phyloP scores from a whole-genome alignment of 179 eudicot species.

The Actinidia arguta region DNA sequence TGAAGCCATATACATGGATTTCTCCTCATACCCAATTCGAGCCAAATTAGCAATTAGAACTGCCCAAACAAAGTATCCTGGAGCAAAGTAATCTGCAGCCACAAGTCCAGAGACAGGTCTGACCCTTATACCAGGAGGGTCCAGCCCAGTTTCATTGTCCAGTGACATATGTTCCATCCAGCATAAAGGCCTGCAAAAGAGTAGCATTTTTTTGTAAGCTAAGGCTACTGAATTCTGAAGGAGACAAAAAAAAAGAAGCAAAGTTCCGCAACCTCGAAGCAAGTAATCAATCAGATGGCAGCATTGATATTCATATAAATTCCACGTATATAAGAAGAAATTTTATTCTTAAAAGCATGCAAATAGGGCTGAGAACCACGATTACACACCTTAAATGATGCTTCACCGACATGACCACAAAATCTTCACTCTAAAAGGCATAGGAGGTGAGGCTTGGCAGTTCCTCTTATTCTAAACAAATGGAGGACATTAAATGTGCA shows the following conservation, averaged over 20 bases:
- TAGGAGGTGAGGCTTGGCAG: no score
- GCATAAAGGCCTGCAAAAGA: slow-evolving; percentile 76
- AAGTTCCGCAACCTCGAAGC: neutral
- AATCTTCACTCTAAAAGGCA: no score
- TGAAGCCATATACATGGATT: slow-evolving; percentile 98
- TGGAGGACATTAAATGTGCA: no score
- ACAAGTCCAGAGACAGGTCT: slow-evolving; percentile 95
- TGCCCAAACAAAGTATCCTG: slow-evolving; percentile 99
- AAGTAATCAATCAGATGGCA: neutral
- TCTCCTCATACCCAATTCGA: slow-evolving; percentile 94
- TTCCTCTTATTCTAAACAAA: no score
- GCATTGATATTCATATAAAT: neutral
- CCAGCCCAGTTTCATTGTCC: slow-evolving; percentile 94
- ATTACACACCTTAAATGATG: neutral
- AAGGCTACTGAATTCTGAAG: neutral
- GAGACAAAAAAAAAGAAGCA: neutral
- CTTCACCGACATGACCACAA: neutral
- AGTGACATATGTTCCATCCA: slow-evolving; percentile 99
- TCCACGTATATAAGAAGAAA: neutral
- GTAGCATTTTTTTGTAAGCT: neutral
- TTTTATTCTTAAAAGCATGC: neutral
- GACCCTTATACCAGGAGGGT: slow-evolving; percentile 82
- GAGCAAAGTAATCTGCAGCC: slow-evolving; percentile 96
- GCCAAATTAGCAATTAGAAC: slow-evolving; percentile 94
- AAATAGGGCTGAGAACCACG: neutral